Evolutionary conservation across 805 yeast species (phyloP), one percentile per base, ranked within the genome.

Genomic region (Saturnispora mendoncae): DNA sequence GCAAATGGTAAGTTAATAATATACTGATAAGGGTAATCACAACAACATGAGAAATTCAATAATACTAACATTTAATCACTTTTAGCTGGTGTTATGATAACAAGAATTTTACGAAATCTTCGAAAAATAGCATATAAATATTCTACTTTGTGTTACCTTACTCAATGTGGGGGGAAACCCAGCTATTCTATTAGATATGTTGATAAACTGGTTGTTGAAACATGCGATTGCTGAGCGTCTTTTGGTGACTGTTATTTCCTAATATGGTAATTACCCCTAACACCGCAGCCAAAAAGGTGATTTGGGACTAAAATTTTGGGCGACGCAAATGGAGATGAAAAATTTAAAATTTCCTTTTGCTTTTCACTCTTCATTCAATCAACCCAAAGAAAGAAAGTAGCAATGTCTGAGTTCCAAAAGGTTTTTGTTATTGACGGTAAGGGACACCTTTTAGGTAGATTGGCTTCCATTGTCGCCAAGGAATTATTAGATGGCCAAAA

Each of bases 371-470:
- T 27, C 14, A 7, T 27, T 13, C 29, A 27, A 38, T 33, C 35
- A 33, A 40, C 38, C 33, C 35, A 25, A 26, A 26, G 27, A 26
- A 19, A 33, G 51, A 43, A 12, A 15, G 30, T 65, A 59, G 8
- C 13, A 54, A 80, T 81, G 87, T 79, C 84, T 72, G 76, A 85
- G 69, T 86, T 80, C 71, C 94, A 87, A 78, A 90, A 94, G 74
- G 94, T 84, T 76, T 85, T 85, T 77, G 96, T 88, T 73, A 82
- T 87, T 79, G 96, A 87, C 79, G 95, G 94, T 79, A 88, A 92
- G 86, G 98, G 97, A 68, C 99, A 92, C 76, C 83, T 92, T 68
- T 81, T 92, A 70, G 99, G 99, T 74, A 95, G 99, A 80, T 84
- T 92, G 69, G 98, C 98, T 60, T 86, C 97, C 61, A 83, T 79